These are phyloP conservation scores for Macrolepiota albuminosa DNA, from an alignment of 768 basidiomycete species.

Conservation along the genomic window DNA sequence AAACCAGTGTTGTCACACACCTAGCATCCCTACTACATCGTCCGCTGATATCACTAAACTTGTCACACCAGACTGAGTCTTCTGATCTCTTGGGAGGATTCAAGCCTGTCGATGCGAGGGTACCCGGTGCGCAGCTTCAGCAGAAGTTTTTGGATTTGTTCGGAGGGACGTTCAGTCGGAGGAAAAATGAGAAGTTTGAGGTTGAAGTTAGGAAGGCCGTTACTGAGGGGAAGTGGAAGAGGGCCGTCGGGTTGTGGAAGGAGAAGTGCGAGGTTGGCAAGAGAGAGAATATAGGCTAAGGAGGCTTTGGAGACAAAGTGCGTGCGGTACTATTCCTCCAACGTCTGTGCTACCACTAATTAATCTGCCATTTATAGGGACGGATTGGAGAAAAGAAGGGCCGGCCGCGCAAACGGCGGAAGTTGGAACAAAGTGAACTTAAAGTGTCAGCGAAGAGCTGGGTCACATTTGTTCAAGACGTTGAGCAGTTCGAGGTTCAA, in stretches of 20 bases:
- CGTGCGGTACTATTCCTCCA: slow-evolving; percentile 5
- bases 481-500: slow-evolving; percentile 81
- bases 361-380: slow-evolving; percentile 14
- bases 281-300: slow-evolving; percentile 48
- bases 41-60: too few species aligned
- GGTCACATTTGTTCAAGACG: slow-evolving; percentile 29
- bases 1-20: too few species aligned
- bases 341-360: neutral
- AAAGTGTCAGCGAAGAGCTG: slow-evolving; percentile 14
- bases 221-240: slow-evolving; percentile 79
- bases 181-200: slow-evolving; percentile 85
- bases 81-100: slow-evolving; percentile 93
- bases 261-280: slow-evolving; percentile 69
- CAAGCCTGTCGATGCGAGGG: slow-evolving; percentile 87
- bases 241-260: slow-evolving; percentile 79
- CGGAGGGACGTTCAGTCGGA: slow-evolving; percentile 80
- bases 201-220: slow-evolving; percentile 78
- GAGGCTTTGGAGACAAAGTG: slow-evolving; percentile 22
- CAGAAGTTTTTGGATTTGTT: slow-evolving; percentile 77
- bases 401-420: slow-evolving; percentile 15
- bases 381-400: slow-evolving; percentile 25
- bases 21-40: too few species aligned
- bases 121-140: slow-evolving; percentile 70
- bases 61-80: too few species aligned
- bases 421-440: slow-evolving; percentile 9